Conservation (phyloP, 345 rosid genomes). For the Eucalyptus victrix region DNA sequence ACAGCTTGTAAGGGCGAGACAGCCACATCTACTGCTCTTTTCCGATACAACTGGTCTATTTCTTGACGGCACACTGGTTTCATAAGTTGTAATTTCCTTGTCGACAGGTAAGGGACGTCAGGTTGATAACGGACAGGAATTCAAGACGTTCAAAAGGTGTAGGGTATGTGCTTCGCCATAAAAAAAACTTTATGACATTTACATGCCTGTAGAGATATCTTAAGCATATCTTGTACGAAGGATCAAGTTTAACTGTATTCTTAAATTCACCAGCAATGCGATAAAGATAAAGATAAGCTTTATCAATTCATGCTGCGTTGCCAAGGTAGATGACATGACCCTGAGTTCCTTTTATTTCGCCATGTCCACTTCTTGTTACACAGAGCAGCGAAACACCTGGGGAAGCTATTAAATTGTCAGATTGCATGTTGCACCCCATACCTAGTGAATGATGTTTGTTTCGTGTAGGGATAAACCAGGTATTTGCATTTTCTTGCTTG, state of each 20-base stretch:
- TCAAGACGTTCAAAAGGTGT: conserved; percentile 93
- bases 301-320: conserved; percentile 81
- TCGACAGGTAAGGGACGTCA: conserved; percentile 89
- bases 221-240: conserved; percentile 48
- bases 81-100: neutral
- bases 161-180: conserved; percentile 52
- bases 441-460: neutral
- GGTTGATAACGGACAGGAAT: conserved; percentile 93
- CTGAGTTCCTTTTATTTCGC: conserved; percentile 27
- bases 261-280: conserved; percentile 92
- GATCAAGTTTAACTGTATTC: conserved; percentile 81
- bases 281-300: conserved; percentile 93
- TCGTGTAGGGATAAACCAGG: neutral
- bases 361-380: conserved; percentile 16
- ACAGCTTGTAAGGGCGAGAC: too few relatives aligned
- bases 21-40: too few relatives aligned
- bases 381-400: conserved; percentile 9
- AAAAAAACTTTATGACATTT: neutral
- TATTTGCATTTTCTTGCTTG: neutral
- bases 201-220: conserved; percentile 21
- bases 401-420: neutral
- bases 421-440: neutral
- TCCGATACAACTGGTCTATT: neutral
- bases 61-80: neutral
- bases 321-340: conserved; percentile 85